Evolutionary conservation across 2,329 filamentous ascomycete species (phyloP).

Genomic region (Claviceps sp.): DNA sequence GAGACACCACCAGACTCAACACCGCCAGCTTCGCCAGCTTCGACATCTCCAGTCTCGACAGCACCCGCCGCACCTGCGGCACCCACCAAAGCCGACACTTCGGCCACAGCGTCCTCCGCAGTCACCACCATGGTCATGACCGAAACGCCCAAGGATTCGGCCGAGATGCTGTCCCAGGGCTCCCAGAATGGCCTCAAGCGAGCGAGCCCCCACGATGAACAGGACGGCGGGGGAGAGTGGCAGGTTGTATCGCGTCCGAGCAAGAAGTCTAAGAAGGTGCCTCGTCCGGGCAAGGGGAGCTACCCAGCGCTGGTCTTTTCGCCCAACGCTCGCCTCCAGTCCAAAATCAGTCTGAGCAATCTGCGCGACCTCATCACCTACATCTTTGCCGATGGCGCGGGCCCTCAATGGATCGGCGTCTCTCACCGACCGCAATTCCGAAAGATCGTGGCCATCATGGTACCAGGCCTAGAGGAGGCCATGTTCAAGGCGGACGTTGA

Average conservation of each 20-base stretch:
- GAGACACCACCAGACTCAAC: neutral
- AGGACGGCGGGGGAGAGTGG: constrained; percentile 33
- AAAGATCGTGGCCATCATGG: constrained; percentile 81
- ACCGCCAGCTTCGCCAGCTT: neutral
- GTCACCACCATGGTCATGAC: constrained; percentile 6
- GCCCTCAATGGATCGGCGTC: constrained; percentile 52
- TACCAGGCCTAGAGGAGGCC: constrained; percentile 77
- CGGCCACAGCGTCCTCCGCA: neutral
- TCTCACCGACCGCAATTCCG: constrained; percentile 49
- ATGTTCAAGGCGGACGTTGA: constrained; percentile 63
- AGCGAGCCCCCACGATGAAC: constrained; percentile 28
- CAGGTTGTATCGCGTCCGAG: constrained; percentile 38
- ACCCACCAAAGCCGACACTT: neutral
- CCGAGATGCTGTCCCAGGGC: constrained; percentile 13
- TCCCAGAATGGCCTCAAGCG: constrained; percentile 33
- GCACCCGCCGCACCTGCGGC: neutral
- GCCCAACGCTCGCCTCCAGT: constrained; percentile 41
- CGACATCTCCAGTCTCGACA: neutral
- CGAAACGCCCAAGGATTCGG: constrained; percentile 5
- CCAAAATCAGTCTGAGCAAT: constrained; percentile 48
- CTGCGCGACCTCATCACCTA: constrained; percentile 52
- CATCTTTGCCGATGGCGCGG: constrained; percentile 50
- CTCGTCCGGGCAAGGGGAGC: constrained; percentile 39
- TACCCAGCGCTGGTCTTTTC: constrained; percentile 49
- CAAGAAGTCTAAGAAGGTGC: constrained; percentile 50